Evolutionary conservation across 192 early-diverging fungal genomes (phyloP), one percentile per base, ranked within the genome.

Genomic region (Podila clonocystis): DNA sequence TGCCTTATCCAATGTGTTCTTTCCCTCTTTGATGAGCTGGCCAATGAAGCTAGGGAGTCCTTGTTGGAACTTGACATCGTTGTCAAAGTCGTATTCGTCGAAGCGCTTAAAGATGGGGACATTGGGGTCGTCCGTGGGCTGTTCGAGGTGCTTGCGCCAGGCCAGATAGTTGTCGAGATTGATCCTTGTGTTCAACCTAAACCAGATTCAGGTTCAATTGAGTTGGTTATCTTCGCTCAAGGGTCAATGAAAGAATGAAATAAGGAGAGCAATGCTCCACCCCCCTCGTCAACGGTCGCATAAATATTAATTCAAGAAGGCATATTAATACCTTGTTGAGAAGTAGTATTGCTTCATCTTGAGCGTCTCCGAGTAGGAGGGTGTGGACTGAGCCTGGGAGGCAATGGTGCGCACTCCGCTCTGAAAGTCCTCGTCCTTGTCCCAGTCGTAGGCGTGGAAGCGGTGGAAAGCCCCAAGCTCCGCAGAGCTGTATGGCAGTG

Each of bases 61-160:
- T 12, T 79, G 74, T 11, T 78, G 70, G 61, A 86, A 88, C 30
- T 72, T 73, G 12, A 45, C 26, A 62, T 88, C 87, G 9, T 77
- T 73, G 59, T 84, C 83, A 84, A 83, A 88, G 33, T 83, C 62
- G 59, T 88, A 88, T 28, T 69, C 68, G 59, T 88, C 87, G 19
- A 88, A 75, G 2, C 83, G 82, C 49, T 75, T 74, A 36, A 83
- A 87, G 19, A 83, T 75, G 2, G 62, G 65, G 7, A 82, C 75
- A 34, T 75, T 67, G 3, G 70, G 63, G 17, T 77, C 72, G 38
- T 73, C 75, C 7, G 68, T 73, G 4, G 74, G 75, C 28, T 61
- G 60, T 15, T 83, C 72, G 17, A 78, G 67, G 49, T 76, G 68
- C 31, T 70, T 78, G 50, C 83, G 68, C 72, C 82, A 87, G 8